phyloP scores from a whole-genome alignment of 805 yeast species.

The Candida oleophila region DNA sequence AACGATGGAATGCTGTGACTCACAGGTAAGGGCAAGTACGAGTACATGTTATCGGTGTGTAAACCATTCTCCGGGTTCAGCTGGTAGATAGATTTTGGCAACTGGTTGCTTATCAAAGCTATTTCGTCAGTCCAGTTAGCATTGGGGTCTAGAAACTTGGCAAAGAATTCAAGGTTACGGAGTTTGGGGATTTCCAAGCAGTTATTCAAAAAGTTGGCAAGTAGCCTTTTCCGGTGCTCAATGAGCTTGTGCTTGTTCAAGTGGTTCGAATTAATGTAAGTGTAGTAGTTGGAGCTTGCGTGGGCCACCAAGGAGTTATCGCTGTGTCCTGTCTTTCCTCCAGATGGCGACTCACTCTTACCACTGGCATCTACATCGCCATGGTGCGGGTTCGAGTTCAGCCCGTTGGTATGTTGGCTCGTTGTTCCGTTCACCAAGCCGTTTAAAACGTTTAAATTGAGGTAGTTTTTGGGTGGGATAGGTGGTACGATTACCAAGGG shows the following conservation, averaged over 20 bases:
- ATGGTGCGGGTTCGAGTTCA: not conserved
- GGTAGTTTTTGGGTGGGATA: constrained; percentile 62
- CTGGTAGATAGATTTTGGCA: constrained; percentile 39
- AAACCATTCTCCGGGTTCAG: constrained; percentile 48
- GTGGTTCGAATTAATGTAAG: constrained; percentile 43
- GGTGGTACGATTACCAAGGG: constrained; percentile 90
- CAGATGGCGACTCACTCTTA: constrained; percentile 3
- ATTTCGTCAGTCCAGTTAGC: constrained; percentile 77
- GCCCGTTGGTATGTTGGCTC: constrained; percentile 1
- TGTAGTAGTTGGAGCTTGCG: constrained; percentile 16
- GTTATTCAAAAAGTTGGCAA: constrained; percentile 73
- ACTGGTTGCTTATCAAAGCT: constrained; percentile 31
- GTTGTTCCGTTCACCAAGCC: constrained; percentile 24
- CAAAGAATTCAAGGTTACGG: constrained; percentile 59
- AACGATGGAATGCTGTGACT: constrained; percentile 27
- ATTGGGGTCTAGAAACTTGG: constrained; percentile 81
- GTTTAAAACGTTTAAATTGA: constrained; percentile 32
- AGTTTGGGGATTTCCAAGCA: constrained; percentile 62
- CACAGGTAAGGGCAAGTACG: constrained; percentile 33
- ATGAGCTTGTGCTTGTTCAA: constrained; percentile 35
- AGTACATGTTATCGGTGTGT: constrained; percentile 33
- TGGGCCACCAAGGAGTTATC: not conserved
- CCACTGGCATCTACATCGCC: not conserved
- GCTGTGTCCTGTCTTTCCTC: not conserved
- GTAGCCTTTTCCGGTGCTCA: constrained; percentile 65